Evolutionary conservation across 306 rosid species (phyloP).

Genomic region (Rosa lucieae): DNA sequence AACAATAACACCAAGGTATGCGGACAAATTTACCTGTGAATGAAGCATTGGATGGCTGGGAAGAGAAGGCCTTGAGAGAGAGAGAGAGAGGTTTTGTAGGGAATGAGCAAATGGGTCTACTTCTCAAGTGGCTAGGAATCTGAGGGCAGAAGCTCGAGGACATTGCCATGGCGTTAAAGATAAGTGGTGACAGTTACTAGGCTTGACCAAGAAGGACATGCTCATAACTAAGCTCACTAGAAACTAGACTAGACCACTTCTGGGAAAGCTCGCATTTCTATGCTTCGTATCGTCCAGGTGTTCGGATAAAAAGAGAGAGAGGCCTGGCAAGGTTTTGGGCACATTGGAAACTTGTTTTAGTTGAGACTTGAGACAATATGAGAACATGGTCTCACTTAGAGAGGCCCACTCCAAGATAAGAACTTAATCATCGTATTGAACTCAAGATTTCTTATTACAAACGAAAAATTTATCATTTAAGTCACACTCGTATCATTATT

Average conservation of each 20-base stretch:
- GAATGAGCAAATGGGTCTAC: slow-evolving; percentile 27
- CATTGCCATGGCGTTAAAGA: slow-evolving; percentile 59
- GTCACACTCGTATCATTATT: too few species aligned
- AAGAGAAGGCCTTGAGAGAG: slow-evolving; percentile 45
- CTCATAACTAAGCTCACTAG: neutral
- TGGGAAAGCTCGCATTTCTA: slow-evolving; percentile 31
- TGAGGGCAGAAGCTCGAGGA: slow-evolving; percentile 56
- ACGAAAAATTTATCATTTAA: too few species aligned
- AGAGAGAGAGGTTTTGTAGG: slow-evolving; percentile 28
- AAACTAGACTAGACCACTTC: neutral
- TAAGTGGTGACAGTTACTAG: slow-evolving; percentile 28
- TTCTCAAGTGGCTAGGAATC: slow-evolving; percentile 40
- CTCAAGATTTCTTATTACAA: too few species aligned
- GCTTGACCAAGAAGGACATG: slow-evolving; percentile 36
- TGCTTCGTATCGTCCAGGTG: slow-evolving; percentile 1
- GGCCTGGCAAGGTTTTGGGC: slow-evolving; percentile 7
- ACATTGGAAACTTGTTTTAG: neutral
- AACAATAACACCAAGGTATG: neutral
- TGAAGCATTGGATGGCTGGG: slow-evolving; percentile 43
- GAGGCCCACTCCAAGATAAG: too few species aligned
- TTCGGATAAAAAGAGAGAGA: slow-evolving; percentile 29
- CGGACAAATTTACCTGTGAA: slow-evolving; percentile 29
- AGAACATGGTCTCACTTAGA: too few species aligned
- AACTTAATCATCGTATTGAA: too few species aligned
- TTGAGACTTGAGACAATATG: too few species aligned